Evolutionary conservation across 1,284 basidiomycete genomes (phyloP), one percentile per base, ranked within the genome.

Genomic region (Ceraceosorus guamensis): DNA sequence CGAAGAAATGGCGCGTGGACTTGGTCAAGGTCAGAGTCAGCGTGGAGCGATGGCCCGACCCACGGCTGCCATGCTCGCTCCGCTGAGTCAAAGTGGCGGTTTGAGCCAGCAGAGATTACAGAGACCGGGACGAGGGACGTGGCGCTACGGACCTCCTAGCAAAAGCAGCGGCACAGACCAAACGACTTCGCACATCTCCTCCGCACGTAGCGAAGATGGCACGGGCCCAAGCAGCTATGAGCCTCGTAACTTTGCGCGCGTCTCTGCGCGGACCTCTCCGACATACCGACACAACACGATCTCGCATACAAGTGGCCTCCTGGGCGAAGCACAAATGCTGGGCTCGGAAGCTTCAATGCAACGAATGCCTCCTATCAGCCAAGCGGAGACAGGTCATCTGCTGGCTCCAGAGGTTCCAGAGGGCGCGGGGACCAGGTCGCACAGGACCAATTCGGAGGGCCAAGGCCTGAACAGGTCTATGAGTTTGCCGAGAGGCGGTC

Each of bases 1-100:
- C 45, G 70, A 73, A 48, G 69, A 71, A 51, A 73, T 73, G 70
- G 70, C 70, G n/a, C 60, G 69, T 8, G 65, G 67, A 1, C 55
- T 73, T 6, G 63, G 63, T 4, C 43, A 52, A 35, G 62, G 33
- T 30, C 68, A 68, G 50, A 63, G 66, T 18, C 48, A 54, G 34
- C 39, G 60, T 11, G 48, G 16, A 31, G 34, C 44, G 24, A 48
- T 71, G 6, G 64, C 67, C 0, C 68, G 62, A 24, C 69, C 71
- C 16, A 67, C 69, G 35, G 53, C 67, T 14, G 71, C 69, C 4
- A 73, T 75, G 70, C 51, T 75, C 5, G 66, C 70, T 32, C 73
- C 71, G 13, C 60, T 72, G 0, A 69, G 69, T n/a, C 65, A 71
- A 11, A 67, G 60, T 8, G 61, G 62, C n/a, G 70, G 70, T 0